Base-by-base conservation (phyloP, 768 basidiomycete species). In the Russula vinacea region DNA sequence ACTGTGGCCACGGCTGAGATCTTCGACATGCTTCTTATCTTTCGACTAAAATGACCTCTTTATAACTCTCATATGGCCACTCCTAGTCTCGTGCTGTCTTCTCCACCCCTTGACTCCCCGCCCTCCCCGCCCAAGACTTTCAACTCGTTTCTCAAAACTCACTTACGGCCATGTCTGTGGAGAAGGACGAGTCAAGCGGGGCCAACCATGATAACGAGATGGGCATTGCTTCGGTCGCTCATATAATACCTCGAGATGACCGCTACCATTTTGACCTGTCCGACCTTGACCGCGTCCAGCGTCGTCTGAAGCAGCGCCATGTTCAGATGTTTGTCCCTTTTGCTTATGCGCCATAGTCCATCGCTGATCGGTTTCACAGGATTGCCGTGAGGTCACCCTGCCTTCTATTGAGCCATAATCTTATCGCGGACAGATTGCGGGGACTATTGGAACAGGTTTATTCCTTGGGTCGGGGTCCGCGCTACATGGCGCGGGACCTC, bases 241-340 rank as follows among this genome's bases (percentile, higher is more conserved):
- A 70, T 63, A 72, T 68, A 62, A 69, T 67, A 51, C 61, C 39
- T 19, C n/a, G 66, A 39, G 72, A 74, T 65, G 65, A 70, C 40
- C 67, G 67, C 29, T 76, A 74, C 73, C 76, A 79, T 50, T 82
- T 88, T 64, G 83, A 86, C 67, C 79, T 76, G n/a, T 79, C 81
- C 60, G 86, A 88, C 71, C 76, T 86, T 55, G 89, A 90, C 70
- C 79, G 78, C 35, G 87, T 91, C 5, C 89, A 90, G 69, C 82
- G 89, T 33, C 81, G 82, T 42, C 80, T 90, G 42, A 84, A 88
- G 74, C 87, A 89, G 74, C 83, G 88, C 35, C 88, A 90, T 83
- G 84, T 88, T 16, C 89, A 90, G 72, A 90, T 90, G 88, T 85
- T 70, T 58, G 82, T 75, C 61, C 3, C 56, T n/a, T 37, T 52